Evolutionary conservation across 2,329 filamentous ascomycete genomes (phyloP).

Genomic region (Exophiala alcalophila): DNA sequence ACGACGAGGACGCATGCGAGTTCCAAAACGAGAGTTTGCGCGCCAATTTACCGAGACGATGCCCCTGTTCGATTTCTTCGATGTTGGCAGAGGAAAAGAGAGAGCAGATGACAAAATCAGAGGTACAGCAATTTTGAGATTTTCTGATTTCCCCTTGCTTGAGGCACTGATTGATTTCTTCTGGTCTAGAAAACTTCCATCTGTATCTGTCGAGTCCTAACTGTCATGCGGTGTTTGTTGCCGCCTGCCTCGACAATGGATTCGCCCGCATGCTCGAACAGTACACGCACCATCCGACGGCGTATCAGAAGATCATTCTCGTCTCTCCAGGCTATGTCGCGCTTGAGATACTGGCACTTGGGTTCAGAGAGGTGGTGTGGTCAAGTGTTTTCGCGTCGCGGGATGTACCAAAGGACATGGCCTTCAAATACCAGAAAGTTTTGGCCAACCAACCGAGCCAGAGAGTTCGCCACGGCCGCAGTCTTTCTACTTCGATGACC

Average conservation of each 20-base stretch:
- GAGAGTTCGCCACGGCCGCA: background rate
- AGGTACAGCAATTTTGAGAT: conserved; percentile 21
- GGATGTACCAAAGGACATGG: conserved; percentile 2
- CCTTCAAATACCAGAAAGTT: conserved; percentile 4
- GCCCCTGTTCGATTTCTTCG: conserved; percentile 28
- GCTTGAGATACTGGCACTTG: conserved; percentile 20
- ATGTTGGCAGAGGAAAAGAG: conserved; percentile 28
- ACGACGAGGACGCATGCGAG: background rate
- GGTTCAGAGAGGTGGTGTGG: conserved; percentile 12
- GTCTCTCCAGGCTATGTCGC: conserved; percentile 24
- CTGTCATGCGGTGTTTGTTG: conserved; percentile 27
- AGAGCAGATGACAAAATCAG: conserved; percentile 30
- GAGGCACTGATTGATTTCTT: background rate
- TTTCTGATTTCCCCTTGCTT: background rate
- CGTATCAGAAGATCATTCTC: conserved; percentile 25
- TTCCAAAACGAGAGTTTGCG: conserved; percentile 19
- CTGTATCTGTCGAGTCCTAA: conserved; percentile 27
- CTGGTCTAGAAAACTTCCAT: conserved; percentile 29
- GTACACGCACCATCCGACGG: conserved; percentile 22
- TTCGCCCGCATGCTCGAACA: conserved; percentile 29
- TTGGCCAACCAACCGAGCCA: conserved; percentile 3
- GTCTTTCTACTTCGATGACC: conserved; percentile 4
- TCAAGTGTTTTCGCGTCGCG: conserved; percentile 13
- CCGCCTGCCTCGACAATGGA: conserved; percentile 28
- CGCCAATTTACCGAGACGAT: conserved; percentile 26